Base-by-base conservation (phyloP, 192 early-diverging fungal genomes). In the Linnemannia hyalina region DNA sequence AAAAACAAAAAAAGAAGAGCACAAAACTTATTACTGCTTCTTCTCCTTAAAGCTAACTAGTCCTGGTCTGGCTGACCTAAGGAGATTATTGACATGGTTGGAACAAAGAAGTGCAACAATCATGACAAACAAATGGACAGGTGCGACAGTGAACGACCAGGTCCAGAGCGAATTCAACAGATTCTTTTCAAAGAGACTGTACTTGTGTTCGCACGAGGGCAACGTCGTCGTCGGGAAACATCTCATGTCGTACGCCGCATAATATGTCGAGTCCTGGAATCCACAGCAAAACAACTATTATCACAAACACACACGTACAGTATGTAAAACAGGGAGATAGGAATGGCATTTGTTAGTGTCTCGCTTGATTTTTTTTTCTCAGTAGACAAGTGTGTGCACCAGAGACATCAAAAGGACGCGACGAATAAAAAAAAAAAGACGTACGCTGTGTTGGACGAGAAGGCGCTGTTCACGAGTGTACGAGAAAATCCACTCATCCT, bases 261-360 rank as follows among this genome's bases (percentile, higher is more conserved):
- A 80, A 52, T 75, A 80, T 32, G 47, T 77, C 0, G 87, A 35
- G 60, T 77, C 77, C 44, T 81, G 72, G 75, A 74, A 88, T 32
- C 89, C 89, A 82, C 89, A 90, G 70, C 89, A 90, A 41, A 76
- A 82, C 22, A 90, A 63, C 89, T 90, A 32, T 15, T 15, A n/a
- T 9, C n/a, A 26, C 8, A 55, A 6, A 44, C 41, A 11, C 55
- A n/a, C 35, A 11, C 3, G 40, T 23, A 44, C 22, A 47, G 6
- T 26, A 73, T 18, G 32, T 70, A 71, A 40, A 71, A 41, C 4
- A 69, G 8, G 32, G 18, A 20, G 11, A 1, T 23, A 40, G 11
- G 10, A 11, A 60, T 23, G 55, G n/a, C 9, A 65, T 8, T 10
- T 65, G 29, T 65, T 35, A 65, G n/a, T 15, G 4, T 65, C 29